A percentile compares a stretch with the other conserved stretches of the same genome.
Conservation (phyloP, 768 basidiomycete genomes). For the Podaxis rugospora region DNA sequence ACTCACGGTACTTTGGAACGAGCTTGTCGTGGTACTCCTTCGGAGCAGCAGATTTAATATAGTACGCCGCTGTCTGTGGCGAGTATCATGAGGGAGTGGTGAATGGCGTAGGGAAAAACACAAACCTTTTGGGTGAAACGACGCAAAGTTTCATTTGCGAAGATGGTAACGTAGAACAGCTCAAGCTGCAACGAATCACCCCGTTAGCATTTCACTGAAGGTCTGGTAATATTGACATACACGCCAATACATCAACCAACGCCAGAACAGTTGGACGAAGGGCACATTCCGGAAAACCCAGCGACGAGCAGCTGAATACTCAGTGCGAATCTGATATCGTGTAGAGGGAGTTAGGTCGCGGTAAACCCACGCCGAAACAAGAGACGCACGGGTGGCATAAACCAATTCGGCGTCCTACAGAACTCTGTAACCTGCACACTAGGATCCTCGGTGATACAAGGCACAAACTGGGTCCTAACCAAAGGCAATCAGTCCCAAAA, state of each 20-base stretch:
- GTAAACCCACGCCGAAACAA: not conserved
- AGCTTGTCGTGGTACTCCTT: constrained; percentile 38
- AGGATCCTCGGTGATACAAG: constrained; percentile 36
- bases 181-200: not conserved
- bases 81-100: not conserved
- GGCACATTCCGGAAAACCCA: constrained; percentile 12
- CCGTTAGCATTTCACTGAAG: not conserved
- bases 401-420: constrained; percentile 46
- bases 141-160: not conserved
- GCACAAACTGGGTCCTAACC: constrained; percentile 46
- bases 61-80: constrained; percentile 19
- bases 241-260: not conserved
- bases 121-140: not conserved
- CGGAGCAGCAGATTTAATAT: constrained; percentile 39
- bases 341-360: not conserved
- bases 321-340: constrained; percentile 9
- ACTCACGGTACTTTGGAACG: constrained; percentile 45
- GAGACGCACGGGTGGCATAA: constrained; percentile 36
- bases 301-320: constrained; percentile 16
- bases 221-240: not conserved
- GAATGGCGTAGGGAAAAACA: not conserved
- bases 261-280: constrained; percentile 3
- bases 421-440: constrained; percentile 42
- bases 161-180: not conserved
- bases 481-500: not conserved